Conservation (phyloP, 345 rosid species). For the Microcos paniculata region DNA sequence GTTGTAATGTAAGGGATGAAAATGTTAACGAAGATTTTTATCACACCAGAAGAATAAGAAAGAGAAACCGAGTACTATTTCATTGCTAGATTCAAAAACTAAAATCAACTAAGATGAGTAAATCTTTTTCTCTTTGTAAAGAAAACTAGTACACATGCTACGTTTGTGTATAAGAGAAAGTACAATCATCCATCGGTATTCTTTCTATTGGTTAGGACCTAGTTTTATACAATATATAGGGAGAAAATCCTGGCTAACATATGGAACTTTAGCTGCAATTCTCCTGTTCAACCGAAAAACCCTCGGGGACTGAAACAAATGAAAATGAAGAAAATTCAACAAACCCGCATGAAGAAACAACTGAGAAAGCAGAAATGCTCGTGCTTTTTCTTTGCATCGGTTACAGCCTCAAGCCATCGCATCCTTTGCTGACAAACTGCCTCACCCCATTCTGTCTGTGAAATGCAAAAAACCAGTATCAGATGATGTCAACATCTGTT, state of each 20-base stretch:
- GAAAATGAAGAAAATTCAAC: constrained; percentile 26
- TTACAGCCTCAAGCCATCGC: constrained; percentile 22
- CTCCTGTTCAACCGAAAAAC: constrained; percentile 15
- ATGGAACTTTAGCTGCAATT: constrained; percentile 7
- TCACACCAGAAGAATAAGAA: neutral
- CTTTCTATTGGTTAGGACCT: constrained; percentile 32
- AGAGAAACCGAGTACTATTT: neutral
- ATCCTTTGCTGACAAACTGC: constrained; percentile 23
- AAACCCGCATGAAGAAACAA: constrained; percentile 23
- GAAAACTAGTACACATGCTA: constrained; percentile 18
- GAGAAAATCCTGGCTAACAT: constrained; percentile 27
- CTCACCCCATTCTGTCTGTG: neutral
- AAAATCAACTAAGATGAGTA: constrained; percentile 1
- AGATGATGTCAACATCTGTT: constrained; percentile 51
- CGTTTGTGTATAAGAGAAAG: constrained; percentile 27
- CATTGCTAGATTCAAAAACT: neutral
- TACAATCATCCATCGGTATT: constrained; percentile 22
- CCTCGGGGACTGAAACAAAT: constrained; percentile 21
- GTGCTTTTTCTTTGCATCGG: constrained; percentile 20
- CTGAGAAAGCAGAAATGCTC: constrained; percentile 7
- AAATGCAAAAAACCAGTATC: constrained; percentile 10
- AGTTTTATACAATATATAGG: constrained; percentile 30
- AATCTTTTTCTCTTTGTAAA: constrained; percentile 1
- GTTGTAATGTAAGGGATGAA: neutral
- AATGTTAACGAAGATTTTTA: neutral